phyloP scores from a whole-genome alignment of 2,329 filamentous ascomycete species.

The Penicillium psychrosexuale region DNA sequence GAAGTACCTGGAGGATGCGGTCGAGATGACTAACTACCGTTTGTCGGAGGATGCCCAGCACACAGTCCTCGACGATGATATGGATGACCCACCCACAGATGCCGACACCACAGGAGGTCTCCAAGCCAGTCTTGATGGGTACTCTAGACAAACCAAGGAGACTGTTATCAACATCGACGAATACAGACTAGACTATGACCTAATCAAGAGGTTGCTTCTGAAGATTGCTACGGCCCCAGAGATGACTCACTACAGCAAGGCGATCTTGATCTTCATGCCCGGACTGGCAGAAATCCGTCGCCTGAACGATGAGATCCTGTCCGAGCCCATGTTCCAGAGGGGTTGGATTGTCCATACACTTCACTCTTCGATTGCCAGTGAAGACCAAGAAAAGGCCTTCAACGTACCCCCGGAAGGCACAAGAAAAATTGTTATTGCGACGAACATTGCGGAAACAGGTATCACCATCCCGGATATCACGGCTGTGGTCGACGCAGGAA shows the following conservation, averaged over 20 bases:
- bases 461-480: conserved; percentile 98
- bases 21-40: conserved; percentile 77
- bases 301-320: conserved; percentile 78
- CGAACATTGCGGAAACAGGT: conserved; percentile 97
- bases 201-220: conserved; percentile 75
- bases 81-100: conserved; percentile 45
- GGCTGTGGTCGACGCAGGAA: conserved; percentile 93
- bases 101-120: conserved; percentile 55
- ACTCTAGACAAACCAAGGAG: conserved; percentile 71
- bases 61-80: conserved; percentile 44
- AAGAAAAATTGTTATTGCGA: conserved; percentile 92
- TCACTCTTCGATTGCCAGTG: conserved; percentile 91
- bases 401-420: conserved; percentile 74
- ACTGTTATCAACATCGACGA: conserved; percentile 79
- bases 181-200: conserved; percentile 83
- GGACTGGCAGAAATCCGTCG: conserved; percentile 90
- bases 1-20: conserved; percentile 84
- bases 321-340: conserved; percentile 69
- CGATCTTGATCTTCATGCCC: conserved; percentile 90
- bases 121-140: conserved; percentile 64
- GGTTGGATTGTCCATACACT: conserved; percentile 85
- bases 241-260: conserved; percentile 73
- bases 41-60: conserved; percentile 58
- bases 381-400: conserved; percentile 94
- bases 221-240: conserved; percentile 68